Evolutionary conservation across 768 basidiomycete genomes (phyloP).

Genomic region (Baorangia bicolor): DNA sequence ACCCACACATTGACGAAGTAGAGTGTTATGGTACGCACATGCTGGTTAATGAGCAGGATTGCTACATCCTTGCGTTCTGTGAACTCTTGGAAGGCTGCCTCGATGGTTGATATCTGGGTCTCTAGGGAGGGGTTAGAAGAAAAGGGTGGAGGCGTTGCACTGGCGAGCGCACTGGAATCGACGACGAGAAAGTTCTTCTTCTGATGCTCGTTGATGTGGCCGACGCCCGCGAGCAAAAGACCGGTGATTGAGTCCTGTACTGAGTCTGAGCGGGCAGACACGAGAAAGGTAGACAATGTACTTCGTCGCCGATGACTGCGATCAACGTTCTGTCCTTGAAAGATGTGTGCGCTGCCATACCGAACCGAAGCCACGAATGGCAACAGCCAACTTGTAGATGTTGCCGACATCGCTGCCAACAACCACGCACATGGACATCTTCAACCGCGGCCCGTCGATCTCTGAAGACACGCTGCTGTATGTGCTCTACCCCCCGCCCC

Average conservation of each 20-base stretch:
- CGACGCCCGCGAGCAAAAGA: conserved; percentile 90
- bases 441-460: conserved; percentile 73
- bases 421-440: conserved; percentile 53
- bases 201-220: conserved; percentile 85
- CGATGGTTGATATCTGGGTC: conserved; percentile 87
- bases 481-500: conserved; percentile 59
- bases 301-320: conserved; percentile 98
- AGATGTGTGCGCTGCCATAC: conserved; percentile 52
- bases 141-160: not conserved
- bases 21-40: conserved; percentile 53
- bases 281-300: conserved; percentile 31
- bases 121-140: conserved; percentile 47
- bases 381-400: not conserved
- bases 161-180: conserved; percentile 72
- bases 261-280: conserved; percentile 8
- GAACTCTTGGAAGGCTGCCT: conserved; percentile 90
- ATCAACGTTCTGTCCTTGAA: conserved; percentile 84
- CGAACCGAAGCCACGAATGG: conserved; percentile 17
- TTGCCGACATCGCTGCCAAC: not conserved
- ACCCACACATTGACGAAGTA: not conserved
- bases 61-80: conserved; percentile 94
- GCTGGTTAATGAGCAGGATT: conserved; percentile 96
- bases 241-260: conserved; percentile 95
- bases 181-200: conserved; percentile 99
- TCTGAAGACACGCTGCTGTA: conserved; percentile 87